Evolutionary conservation across 2,329 filamentous ascomycete species (phyloP).

Genomic region (Pezicula carpinea): DNA sequence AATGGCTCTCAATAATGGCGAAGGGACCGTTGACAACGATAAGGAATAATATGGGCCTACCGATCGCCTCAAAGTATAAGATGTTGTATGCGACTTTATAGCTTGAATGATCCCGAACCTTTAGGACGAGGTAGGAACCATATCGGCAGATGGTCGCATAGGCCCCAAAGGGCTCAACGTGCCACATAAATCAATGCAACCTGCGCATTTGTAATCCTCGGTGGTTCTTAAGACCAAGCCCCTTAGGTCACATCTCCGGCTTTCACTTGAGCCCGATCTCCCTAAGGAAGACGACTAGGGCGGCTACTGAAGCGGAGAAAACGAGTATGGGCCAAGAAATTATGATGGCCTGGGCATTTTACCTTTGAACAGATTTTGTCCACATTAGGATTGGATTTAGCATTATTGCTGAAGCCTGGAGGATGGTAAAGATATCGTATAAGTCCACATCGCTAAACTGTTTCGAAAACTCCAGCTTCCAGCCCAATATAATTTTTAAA

Average conservation of each 20-base stretch:
- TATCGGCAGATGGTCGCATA: slow-evolving; percentile 4
- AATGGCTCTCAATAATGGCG: slow-evolving; percentile 5
- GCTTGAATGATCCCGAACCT: neutral
- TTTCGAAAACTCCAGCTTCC: neutral
- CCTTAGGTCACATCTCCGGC: too few species aligned
- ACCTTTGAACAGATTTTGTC: slow-evolving; percentile 6
- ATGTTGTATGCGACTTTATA: too few species aligned
- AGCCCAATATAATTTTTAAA: neutral
- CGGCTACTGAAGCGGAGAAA: neutral
- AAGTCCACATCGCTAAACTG: slow-evolving; percentile 2
- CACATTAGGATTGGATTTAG: slow-evolving; percentile 9
- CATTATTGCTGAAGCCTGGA: slow-evolving; percentile 8
- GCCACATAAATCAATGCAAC: slow-evolving; percentile 9
- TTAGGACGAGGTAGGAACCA: too few species aligned
- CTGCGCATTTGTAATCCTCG: neutral
- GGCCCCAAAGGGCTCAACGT: slow-evolving; percentile 1
- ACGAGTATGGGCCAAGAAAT: slow-evolving; percentile 7
- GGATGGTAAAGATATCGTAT: slow-evolving; percentile 6
- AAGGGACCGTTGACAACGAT: slow-evolving; percentile 6
- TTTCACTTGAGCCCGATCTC: too few species aligned
- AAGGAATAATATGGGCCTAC: slow-evolving; percentile 2
- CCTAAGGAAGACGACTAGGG: too few species aligned
- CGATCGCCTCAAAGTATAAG: neutral
- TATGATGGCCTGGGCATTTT: slow-evolving; percentile 6
- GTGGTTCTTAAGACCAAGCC: neutral